phyloP scores from a whole-genome alignment of 129 eudicot species.

The Kitagawia praeruptora region DNA sequence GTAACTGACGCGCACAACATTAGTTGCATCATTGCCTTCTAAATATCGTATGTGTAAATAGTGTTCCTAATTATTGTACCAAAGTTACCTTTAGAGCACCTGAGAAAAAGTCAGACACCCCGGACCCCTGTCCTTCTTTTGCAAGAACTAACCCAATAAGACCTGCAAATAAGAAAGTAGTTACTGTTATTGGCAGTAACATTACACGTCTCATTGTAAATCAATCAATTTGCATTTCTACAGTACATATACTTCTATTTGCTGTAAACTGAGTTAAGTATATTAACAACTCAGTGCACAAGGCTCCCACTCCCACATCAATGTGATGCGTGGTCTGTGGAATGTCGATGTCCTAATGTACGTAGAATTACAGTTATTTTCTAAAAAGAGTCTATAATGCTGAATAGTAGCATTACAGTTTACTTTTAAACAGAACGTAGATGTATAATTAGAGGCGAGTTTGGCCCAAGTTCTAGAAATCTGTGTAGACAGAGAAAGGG shows the following conservation, averaged over 20 bases:
- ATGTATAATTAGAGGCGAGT: no score
- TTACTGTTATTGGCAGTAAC: not conserved
- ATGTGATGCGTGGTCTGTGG: not conserved
- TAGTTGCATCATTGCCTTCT: no score
- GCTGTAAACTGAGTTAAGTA: not conserved
- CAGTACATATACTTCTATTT: not conserved
- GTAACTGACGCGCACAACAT: no score
- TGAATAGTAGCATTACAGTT: no score
- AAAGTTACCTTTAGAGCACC: no score
- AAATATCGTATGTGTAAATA: no score
- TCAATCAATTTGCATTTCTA: not conserved
- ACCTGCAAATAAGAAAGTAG: slow-evolving; percentile 32
- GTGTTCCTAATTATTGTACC: no score
- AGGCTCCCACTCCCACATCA: not conserved
- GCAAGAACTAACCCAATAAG: slow-evolving; percentile 72
- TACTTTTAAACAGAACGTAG: no score
- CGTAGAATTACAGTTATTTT: not conserved
- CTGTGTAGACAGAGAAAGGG: no score
- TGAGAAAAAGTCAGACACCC: no score
- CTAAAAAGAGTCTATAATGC: not conserved
- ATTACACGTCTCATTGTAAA: not conserved
- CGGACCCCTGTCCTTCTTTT: slow-evolving; percentile 62
- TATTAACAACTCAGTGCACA: no score
- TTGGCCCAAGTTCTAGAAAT: no score
- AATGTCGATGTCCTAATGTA: not conserved